These are phyloP conservation scores for Colletotrichum aenigma DNA, from an alignment of 2,329 filamentous ascomycete genomes.

Conservation along the genomic window DNA sequence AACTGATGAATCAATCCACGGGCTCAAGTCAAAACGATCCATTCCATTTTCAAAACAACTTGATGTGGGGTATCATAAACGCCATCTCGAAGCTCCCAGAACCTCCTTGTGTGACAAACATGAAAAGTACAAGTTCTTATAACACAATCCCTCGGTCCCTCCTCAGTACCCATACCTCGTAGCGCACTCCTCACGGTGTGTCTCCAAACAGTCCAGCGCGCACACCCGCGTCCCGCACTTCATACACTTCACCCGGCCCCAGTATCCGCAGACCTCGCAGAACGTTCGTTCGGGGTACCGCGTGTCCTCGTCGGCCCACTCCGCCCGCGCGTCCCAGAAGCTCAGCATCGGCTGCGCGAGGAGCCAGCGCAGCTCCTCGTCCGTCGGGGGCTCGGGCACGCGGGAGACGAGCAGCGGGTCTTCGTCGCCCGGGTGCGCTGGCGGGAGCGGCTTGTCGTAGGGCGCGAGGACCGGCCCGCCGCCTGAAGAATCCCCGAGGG, in stretches of 20 bases:
- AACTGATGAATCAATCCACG: neutral
- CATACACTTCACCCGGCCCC: constrained; percentile 76
- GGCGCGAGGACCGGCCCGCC: constrained; percentile 35
- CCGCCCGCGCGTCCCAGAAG: constrained; percentile 67
- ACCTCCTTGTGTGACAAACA: neutral
- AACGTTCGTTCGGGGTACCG: constrained; percentile 67
- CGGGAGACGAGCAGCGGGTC: constrained; percentile 64
- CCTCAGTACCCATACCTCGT: constrained; percentile 61
- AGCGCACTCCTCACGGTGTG: constrained; percentile 75
- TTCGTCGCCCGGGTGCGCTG: constrained; percentile 51
- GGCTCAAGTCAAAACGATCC: neutral
- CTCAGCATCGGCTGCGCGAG: constrained; percentile 68
- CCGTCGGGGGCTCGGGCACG: constrained; percentile 62
- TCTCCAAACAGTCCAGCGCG: constrained; percentile 74
- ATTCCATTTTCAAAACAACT: neutral
- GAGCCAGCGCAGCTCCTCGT: constrained; percentile 67
- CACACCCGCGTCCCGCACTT: constrained; percentile 83
- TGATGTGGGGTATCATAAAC: neutral
- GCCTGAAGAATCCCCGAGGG: neutral
- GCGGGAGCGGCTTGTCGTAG: constrained; percentile 34
- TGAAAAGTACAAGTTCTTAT: neutral
- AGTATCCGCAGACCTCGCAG: constrained; percentile 83
- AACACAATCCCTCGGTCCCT: neutral
- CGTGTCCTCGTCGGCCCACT: constrained; percentile 42
- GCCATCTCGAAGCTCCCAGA: neutral